phyloP scores from a whole-genome alignment of 2,329 filamentous ascomycete genomes.

The Diaporthe humulicola region DNA sequence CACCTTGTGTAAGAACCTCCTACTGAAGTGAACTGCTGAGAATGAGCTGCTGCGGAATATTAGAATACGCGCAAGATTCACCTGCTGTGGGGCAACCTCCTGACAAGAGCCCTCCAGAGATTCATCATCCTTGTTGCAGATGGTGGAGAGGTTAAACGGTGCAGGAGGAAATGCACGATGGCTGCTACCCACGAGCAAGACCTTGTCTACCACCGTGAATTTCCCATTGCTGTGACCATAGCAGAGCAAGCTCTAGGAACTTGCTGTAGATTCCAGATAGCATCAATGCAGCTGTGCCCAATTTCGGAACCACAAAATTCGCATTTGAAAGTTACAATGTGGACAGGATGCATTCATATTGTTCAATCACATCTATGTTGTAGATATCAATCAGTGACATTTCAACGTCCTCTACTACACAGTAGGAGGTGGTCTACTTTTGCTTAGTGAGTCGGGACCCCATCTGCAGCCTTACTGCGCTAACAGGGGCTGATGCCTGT shows the following conservation, averaged over 20 bases:
- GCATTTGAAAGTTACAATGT: not conserved
- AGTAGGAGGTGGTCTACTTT: not conserved
- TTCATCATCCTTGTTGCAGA: not conserved
- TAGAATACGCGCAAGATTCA: not conserved
- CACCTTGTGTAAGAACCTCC: not conserved
- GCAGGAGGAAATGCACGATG: not conserved
- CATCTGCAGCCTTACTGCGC: constrained; percentile 25
- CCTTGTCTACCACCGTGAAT: too few relatives aligned
- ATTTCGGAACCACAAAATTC: not conserved
- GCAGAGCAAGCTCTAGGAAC: not conserved
- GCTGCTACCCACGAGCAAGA: not conserved
- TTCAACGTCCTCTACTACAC: not conserved
- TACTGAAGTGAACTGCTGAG: not conserved
- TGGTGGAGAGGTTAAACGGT: not conserved
- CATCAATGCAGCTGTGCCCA: not conserved
- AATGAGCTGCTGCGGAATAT: not conserved
- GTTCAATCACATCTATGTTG: not conserved
- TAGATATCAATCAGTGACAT: too few relatives aligned
- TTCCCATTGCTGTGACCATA: not conserved
- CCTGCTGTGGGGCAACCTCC: not conserved
- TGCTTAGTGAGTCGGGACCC: not conserved
- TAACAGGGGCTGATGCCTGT: constrained; percentile 17
- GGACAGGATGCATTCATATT: not conserved
- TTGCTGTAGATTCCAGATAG: not conserved
- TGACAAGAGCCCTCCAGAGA: not conserved